Evolutionary conservation across 2,329 filamentous ascomycete species (phyloP).

Genomic region (Colletotrichum sp.): DNA sequence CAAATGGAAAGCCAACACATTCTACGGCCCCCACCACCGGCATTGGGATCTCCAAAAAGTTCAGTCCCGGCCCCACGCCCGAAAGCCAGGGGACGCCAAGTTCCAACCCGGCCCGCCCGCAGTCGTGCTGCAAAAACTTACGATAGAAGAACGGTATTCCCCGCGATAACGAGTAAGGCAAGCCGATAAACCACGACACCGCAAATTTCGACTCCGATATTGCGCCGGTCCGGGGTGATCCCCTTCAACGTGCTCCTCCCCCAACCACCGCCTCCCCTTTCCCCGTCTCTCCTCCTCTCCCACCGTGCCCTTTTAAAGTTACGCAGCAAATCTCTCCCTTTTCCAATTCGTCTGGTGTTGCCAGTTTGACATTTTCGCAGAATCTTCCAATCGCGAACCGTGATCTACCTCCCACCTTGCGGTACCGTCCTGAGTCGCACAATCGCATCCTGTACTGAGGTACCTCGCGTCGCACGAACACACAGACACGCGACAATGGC

Average conservation of each 20-base stretch:
- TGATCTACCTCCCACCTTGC: background rate
- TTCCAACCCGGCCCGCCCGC: background rate
- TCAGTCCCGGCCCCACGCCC: background rate
- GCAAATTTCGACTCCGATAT: conserved; percentile 6
- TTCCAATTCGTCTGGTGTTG: background rate
- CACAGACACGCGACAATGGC: background rate
- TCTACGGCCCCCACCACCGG: background rate
- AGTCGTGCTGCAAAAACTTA: background rate
- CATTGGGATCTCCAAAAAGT: background rate
- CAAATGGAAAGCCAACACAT: background rate
- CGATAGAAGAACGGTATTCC: background rate
- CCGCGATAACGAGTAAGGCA: background rate
- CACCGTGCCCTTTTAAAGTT: background rate
- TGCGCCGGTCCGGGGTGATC: background rate
- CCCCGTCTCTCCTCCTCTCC: background rate
- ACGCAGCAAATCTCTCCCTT: background rate
- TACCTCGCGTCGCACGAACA: background rate
- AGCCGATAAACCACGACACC: background rate
- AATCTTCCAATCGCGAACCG: background rate
- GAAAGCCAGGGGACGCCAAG: background rate
- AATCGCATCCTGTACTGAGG: background rate
- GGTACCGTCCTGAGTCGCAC: background rate
- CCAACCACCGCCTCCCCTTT: background rate
- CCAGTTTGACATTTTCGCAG: background rate
- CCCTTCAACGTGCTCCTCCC: background rate